Evolutionary conservation across 352 stramenopile species (phyloP).

Genomic region (Globisporangium sylvaticum): DNA sequence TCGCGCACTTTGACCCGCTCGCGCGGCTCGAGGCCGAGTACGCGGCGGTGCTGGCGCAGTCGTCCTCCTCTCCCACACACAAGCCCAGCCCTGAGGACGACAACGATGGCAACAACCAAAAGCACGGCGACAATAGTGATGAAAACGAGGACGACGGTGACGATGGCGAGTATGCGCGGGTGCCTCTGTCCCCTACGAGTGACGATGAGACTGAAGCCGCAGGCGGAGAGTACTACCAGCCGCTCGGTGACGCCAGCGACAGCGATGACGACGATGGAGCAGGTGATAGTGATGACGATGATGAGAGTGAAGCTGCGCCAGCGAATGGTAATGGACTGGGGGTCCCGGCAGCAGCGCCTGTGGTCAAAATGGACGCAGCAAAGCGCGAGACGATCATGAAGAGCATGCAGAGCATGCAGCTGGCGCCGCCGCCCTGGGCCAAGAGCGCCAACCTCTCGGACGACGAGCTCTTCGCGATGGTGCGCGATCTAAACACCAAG

Average conservation of each 20-base stretch:
- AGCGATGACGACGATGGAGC: conserved; percentile 19
- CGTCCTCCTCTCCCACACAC: not conserved
- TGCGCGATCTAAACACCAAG: conserved; percentile 24
- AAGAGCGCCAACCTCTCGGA: conserved; percentile 36
- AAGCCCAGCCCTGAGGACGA: not conserved
- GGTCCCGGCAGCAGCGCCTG: not conserved
- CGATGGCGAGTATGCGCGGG: conserved; percentile 15
- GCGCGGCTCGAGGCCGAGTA: conserved; percentile 61
- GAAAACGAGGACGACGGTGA: conserved; percentile 24
- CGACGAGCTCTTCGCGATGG: conserved; percentile 47
- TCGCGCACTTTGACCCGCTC: conserved; percentile 41
- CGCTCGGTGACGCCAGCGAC: conserved; percentile 11
- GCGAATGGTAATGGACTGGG: not conserved
- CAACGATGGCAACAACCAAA: conserved; percentile 4
- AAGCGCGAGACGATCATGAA: conserved; percentile 43
- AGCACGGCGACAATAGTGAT: conserved; percentile 14
- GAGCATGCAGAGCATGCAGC: conserved; percentile 46
- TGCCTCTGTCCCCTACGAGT: conserved; percentile 17
- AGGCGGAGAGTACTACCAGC: conserved; percentile 12
- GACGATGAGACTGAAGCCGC: conserved; percentile 11
- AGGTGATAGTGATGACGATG: not conserved
- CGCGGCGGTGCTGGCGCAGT: conserved; percentile 48
- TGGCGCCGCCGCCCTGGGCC: conserved; percentile 49
- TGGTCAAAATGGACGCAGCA: conserved; percentile 21
- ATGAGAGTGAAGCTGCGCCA: not conserved